Conservation (phyloP, 1,284 basidiomycete species). For the Pseudozyma flocculosa region DNA sequence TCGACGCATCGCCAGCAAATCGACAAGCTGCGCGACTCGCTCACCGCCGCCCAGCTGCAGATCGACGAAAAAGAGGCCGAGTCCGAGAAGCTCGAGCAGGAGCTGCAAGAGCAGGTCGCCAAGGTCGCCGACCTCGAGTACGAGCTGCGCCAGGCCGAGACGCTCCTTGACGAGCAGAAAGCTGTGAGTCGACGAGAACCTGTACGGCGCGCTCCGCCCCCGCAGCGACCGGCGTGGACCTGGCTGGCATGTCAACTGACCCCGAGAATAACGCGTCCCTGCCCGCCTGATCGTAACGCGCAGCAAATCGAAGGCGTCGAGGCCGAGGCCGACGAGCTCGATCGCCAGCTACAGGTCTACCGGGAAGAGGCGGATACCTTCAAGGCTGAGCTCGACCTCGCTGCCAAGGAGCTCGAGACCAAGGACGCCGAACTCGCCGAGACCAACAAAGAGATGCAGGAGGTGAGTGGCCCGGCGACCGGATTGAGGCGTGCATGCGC, state of each 20-base stretch:
- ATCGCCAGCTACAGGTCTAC: conserved; percentile 29
- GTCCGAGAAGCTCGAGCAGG: conserved; percentile 45
- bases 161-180: conserved; percentile 57
- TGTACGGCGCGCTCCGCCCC: too few species aligned
- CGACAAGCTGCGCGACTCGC: conserved; percentile 42
- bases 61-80: conserved; percentile 47
- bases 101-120: conserved; percentile 33
- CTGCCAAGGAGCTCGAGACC: conserved; percentile 31
- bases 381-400: conserved; percentile 31
- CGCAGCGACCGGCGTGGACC: too few species aligned
- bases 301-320: conserved; percentile 61
- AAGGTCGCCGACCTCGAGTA: conserved; percentile 43
- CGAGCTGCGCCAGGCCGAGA: conserved; percentile 38
- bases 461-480: conserved; percentile 64
- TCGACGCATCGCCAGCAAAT: too few species aligned
- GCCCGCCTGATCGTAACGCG: too few species aligned
- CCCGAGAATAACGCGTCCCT: too few species aligned
- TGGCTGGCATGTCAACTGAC: too few species aligned
- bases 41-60: conserved; percentile 48
- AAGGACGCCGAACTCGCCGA: conserved; percentile 59
- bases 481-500: too few species aligned
- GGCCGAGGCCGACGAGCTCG: conserved; percentile 33
- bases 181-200: not conserved
- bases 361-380: conserved; percentile 53
- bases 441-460: conserved; percentile 65